A percentile compares a stretch with the other conserved stretches of the same genome.
Conservation (phyloP, 148 eudicot genomes). For the Chenopodium quinoa region DNA sequence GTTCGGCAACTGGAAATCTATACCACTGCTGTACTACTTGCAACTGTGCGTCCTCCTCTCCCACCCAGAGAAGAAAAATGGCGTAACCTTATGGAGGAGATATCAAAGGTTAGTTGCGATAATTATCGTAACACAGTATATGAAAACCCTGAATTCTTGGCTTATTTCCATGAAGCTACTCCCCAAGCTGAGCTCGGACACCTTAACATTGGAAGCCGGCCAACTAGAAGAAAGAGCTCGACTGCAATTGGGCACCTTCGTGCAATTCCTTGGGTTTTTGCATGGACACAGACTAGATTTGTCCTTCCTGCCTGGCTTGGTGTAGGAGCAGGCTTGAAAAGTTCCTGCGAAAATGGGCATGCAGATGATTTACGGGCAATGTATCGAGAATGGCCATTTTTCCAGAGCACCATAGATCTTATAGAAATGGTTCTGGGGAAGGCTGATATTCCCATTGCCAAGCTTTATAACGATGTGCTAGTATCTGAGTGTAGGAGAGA, state of each 20-base stretch:
- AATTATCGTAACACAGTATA: constrained; percentile 68
- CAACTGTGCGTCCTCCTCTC: constrained; percentile 77
- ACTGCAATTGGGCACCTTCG: constrained; percentile 69
- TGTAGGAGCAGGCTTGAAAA: constrained; percentile 77
- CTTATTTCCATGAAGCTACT: constrained; percentile 91
- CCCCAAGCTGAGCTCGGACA: constrained; percentile 84
- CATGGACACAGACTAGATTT: constrained; percentile 90
- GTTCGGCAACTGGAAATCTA: constrained; percentile 76
- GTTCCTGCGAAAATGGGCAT: constrained; percentile 68
- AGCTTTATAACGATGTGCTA: constrained; percentile 71
- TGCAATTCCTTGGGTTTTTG: constrained; percentile 92
- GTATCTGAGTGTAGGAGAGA: constrained; percentile 54
- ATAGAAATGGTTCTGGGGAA: constrained; percentile 91
- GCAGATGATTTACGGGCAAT: constrained; percentile 63
- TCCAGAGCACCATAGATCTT: constrained; percentile 74
- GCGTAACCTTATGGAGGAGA: constrained; percentile 83
- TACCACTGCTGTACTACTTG: constrained; percentile 83
- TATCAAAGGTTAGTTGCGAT: constrained; percentile 64
- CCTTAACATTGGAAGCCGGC: constrained; percentile 93
- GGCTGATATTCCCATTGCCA: constrained; percentile 69
- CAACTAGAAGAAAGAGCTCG: constrained; percentile 62
- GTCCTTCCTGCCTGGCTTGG: constrained; percentile 95
- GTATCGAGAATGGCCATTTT: constrained; percentile 93
- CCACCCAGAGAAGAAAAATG: constrained; percentile 81
- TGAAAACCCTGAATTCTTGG: constrained; percentile 77